Evolutionary conservation across 768 basidiomycete genomes (phyloP), one percentile per base, ranked within the genome.

Genomic region (Leccinum disarticulatum): DNA sequence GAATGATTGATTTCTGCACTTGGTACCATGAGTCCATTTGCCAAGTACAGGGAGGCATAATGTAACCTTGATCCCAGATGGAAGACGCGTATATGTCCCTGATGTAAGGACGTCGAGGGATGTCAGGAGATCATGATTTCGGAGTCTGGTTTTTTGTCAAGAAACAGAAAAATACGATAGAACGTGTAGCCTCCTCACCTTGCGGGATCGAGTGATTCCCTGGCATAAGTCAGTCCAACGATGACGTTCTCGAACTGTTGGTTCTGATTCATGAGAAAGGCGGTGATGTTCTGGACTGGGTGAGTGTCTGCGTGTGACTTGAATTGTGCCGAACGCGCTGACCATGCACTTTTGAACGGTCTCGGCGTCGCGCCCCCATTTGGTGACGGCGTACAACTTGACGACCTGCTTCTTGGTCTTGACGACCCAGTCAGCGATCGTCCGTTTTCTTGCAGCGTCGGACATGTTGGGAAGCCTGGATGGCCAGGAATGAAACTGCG

Each of bases 41-140:
- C 41, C 57, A 60, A 54, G 36, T 60, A 61, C 64, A 66, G 55
- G 52, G 36, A 59, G 54, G 59, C 17, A 54, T 31, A 52, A 65
- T 57, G 58, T 64, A 55, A 91, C 93, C 84, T 90, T 91, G 70
- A 96, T 88, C 54, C 78, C 80, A 2, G 85, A 81, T 17, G 96
- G 95, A 15, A 98, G 82, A 28, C 93, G 81, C 41, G 85, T 79
- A 69, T 98, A 98, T 15, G 90, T 87, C 0, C 95, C 95, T 13
- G 86, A 87, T 2, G 90, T 90, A 33, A 97, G 79, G 56, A 98
- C 90, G 64, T 95, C 90, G 38, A 98, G 76, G 25, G 95, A 95
- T 1, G 94, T 96, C 4, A 95, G 81, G 25, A 98, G 78, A 73
- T 98, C 96, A 61, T 95, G 93, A 74, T 98, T 98, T 58, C 95